A percentile compares a stretch with the other conserved stretches of the same genome.
These are phyloP conservation scores for Crithidia mellificae DNA, from an alignment of 208 protist species.

Conservation along the genomic window DNA sequence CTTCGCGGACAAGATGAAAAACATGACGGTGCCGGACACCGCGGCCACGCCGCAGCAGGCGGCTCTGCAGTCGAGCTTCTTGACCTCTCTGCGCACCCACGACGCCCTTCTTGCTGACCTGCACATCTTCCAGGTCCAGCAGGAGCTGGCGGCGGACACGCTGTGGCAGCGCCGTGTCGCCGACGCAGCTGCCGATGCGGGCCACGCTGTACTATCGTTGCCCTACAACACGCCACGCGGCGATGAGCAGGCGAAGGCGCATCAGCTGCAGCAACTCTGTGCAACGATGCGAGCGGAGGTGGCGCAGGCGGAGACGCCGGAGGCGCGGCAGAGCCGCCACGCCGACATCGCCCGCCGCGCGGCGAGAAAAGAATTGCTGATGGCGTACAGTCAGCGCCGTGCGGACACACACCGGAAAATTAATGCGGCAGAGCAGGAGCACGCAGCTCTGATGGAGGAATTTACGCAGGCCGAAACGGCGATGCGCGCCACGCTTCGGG, in stretches of 20 bases:
- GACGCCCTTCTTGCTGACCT: slow-evolving; percentile 57
- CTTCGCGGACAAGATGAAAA: slow-evolving; percentile 87
- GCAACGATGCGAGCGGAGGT: slow-evolving; percentile 24
- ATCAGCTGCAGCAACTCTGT: slow-evolving; percentile 33
- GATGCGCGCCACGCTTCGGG: slow-evolving; percentile 8
- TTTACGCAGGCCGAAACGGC: slow-evolving; percentile 3
- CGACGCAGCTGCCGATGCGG: slow-evolving; percentile 8
- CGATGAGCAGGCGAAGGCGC: slow-evolving; percentile 18
- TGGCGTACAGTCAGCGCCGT: slow-evolving; percentile 25
- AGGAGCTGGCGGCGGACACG: slow-evolving; percentile 21
- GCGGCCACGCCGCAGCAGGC: slow-evolving; percentile 11
- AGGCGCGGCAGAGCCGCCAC: slow-evolving; percentile 15
- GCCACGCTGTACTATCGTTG: no score
- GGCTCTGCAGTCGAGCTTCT: slow-evolving; percentile 35
- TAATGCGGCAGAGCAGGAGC: not conserved
- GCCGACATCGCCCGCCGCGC: slow-evolving; percentile 6
- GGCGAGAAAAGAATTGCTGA: slow-evolving; percentile 12
- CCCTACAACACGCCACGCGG: not conserved
- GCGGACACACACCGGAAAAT: not conserved
- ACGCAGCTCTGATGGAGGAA: not conserved
- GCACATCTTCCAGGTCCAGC: slow-evolving; percentile 42
- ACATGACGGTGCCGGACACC: slow-evolving; percentile 29
- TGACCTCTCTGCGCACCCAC: slow-evolving; percentile 37
- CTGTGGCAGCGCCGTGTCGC: slow-evolving; percentile 16
- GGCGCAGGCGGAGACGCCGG: not conserved